These are phyloP conservation scores for Colletotrichum sp. DNA, from an alignment of 2,329 filamentous ascomycete genomes.

Conservation along the genomic window DNA sequence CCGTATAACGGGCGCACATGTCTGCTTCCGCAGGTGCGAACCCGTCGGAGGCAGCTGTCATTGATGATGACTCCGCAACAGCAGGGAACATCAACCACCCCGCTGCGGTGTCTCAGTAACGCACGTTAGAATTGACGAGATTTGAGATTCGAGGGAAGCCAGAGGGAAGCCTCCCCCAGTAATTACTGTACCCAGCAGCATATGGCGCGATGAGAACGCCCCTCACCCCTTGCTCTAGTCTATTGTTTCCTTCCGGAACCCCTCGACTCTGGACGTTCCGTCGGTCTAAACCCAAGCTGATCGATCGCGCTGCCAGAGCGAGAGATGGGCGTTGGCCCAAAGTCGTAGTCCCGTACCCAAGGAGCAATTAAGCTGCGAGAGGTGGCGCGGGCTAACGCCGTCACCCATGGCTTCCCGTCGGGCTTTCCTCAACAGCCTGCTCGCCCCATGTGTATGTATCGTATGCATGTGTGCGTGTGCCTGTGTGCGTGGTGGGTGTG, in stretches of 20 bases:
- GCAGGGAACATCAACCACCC: neutral
- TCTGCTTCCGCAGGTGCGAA: neutral
- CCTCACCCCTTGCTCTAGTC: slow-evolving; percentile 5
- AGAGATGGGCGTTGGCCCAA: slow-evolving; percentile 2
- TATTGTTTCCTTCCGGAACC: slow-evolving; percentile 8
- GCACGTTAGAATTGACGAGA: neutral
- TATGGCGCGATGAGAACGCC: neutral
- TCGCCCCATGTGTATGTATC: neutral
- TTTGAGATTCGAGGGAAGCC: neutral
- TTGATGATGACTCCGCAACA: neutral
- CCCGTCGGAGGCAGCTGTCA: neutral
- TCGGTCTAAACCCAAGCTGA: neutral
- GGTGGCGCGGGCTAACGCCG: slow-evolving; percentile 10
- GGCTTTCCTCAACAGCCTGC: neutral
- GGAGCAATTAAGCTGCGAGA: slow-evolving; percentile 2
- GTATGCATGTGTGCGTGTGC: neutral
- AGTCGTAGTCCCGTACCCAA: neutral
- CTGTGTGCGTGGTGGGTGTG: neutral
- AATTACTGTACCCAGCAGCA: neutral
- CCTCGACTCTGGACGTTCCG: neutral
- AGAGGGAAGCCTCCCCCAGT: neutral
- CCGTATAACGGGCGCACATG: neutral
- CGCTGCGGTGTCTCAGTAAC: slow-evolving; percentile 13
- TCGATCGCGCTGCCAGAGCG: neutral
- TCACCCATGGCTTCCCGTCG: slow-evolving; percentile 9